Evolutionary conservation across 2,329 filamentous ascomycete species (phyloP).

Genomic region (Fusarium fracticaudum): DNA sequence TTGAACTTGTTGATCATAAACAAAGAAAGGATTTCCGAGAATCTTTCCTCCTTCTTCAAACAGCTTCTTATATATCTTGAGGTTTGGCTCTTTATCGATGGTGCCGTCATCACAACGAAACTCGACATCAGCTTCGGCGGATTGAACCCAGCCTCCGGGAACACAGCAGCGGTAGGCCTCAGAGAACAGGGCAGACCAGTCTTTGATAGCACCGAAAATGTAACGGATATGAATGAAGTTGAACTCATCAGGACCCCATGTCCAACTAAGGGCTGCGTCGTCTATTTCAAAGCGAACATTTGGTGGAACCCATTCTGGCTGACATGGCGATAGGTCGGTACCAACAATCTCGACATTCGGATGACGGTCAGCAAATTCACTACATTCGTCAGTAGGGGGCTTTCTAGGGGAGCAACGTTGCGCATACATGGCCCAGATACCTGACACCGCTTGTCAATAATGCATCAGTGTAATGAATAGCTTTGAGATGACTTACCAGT

Average conservation of each 20-base stretch:
- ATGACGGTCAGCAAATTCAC: constrained; percentile 33
- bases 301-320: constrained; percentile 34
- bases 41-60: constrained; percentile 29
- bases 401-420: fast-evolving
- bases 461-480: fast-evolving
- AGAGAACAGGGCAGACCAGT: constrained; percentile 25
- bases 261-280: constrained; percentile 29
- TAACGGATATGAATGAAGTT: constrained; percentile 35
- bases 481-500: neutral
- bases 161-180: constrained; percentile 35
- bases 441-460: neutral
- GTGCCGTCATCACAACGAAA: constrained; percentile 30
- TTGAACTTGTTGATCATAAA: constrained; percentile 21
- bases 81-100: neutral
- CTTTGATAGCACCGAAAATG: constrained; percentile 30
- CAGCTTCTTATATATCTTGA: neutral
- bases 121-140: constrained; percentile 22
- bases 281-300: constrained; percentile 36
- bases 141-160: constrained; percentile 35
- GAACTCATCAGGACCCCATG: constrained; percentile 21
- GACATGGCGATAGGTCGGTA: constrained; percentile 35
- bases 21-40: constrained; percentile 18
- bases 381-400: fast-evolving
- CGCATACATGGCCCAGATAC: constrained; percentile 22
- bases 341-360: constrained; percentile 24